A percentile compares a stretch with the other conserved stretches of the same genome.
These are phyloP conservation scores for Ogataea saltuana DNA, from an alignment of 805 yeast genomes.

Conservation along the genomic window DNA sequence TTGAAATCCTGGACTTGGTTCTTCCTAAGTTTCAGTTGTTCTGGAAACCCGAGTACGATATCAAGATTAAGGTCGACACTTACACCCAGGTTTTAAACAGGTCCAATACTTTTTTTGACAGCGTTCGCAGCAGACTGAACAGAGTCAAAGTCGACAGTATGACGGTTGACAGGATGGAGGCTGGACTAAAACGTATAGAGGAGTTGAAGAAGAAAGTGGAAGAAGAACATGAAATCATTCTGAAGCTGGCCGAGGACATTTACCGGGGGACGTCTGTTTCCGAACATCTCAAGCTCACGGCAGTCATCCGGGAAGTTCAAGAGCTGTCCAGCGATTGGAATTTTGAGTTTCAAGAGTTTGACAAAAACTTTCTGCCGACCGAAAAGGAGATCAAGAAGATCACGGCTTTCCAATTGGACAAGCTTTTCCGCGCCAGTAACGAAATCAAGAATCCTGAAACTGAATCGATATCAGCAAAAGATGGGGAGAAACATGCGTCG, in stretches of 20 bases:
- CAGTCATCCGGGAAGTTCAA: slow-evolving; percentile 69
- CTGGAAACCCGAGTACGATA: slow-evolving; percentile 73
- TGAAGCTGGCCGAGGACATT: slow-evolving; percentile 47
- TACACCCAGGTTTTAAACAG: slow-evolving; percentile 54
- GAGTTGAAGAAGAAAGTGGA: slow-evolving; percentile 55
- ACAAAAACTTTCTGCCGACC: slow-evolving; percentile 75
- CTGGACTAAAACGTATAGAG: slow-evolving; percentile 60
- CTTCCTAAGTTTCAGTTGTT: slow-evolving; percentile 71
- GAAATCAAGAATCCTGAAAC: slow-evolving; percentile 35
- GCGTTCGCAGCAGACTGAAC: slow-evolving; percentile 66
- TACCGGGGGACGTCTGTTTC: slow-evolving; percentile 59
- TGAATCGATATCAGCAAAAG: slow-evolving; percentile 16
- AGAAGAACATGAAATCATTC: slow-evolving; percentile 50
- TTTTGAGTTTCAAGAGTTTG: slow-evolving; percentile 76
- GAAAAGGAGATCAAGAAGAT: slow-evolving; percentile 91
- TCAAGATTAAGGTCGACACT: slow-evolving; percentile 64
- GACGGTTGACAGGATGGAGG: slow-evolving; percentile 67
- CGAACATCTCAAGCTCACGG: slow-evolving; percentile 69
- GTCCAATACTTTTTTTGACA: slow-evolving; percentile 63
- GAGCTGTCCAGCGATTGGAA: slow-evolving; percentile 89
- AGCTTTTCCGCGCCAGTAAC: slow-evolving; percentile 55
- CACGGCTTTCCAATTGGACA: slow-evolving; percentile 82
- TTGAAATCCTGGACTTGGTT: slow-evolving; percentile 76
- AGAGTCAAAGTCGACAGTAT: slow-evolving; percentile 80
- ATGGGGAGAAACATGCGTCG: slow-evolving; percentile 19